Conservation (phyloP, 345 rosid species). For the Cardiospermum halicacabum region DNA sequence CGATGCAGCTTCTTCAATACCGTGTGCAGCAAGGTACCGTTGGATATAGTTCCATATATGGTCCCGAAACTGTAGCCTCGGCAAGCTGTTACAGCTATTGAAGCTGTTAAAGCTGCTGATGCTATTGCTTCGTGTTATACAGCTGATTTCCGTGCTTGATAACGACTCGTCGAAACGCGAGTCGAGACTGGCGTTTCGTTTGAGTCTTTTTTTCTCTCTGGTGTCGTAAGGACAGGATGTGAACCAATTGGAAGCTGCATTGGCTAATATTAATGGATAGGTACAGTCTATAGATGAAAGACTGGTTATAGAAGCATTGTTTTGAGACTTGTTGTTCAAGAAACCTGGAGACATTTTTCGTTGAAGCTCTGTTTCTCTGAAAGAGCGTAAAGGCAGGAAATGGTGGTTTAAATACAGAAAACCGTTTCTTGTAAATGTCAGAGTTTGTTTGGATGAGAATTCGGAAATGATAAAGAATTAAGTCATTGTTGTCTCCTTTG, state of each 20-base stretch:
- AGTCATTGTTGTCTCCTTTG: constrained; percentile 11
- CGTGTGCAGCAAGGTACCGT: constrained; percentile 42
- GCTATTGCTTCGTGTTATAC: constrained; percentile 32
- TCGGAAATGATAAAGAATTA: not conserved
- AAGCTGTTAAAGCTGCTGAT: constrained; percentile 29
- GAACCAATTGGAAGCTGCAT: constrained; percentile 6
- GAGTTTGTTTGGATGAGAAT: not conserved
- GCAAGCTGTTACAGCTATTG: constrained; percentile 24
- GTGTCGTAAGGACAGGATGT: constrained; percentile 12
- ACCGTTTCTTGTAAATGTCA: not conserved
- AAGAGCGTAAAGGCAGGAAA: constrained; percentile 22
- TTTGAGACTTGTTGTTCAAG: not conserved
- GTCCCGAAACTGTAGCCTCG: constrained; percentile 38
- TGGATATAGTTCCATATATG: constrained; percentile 37
- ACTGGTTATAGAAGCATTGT: too few species aligned
- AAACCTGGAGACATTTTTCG: constrained; percentile 20
- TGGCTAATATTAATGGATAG: constrained; percentile 14
- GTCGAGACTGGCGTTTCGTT: constrained; percentile 18
- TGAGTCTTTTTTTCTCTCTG: constrained; percentile 35
- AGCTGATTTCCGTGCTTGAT: constrained; percentile 12
- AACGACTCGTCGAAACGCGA: constrained; percentile 29
- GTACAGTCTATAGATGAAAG: constrained; percentile 28
- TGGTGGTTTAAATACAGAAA: constrained; percentile 5
- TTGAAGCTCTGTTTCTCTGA: constrained; percentile 21
- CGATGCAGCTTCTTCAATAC: constrained; percentile 41